These are phyloP conservation scores for Fusarium sp. DNA, from an alignment of 2,329 filamentous ascomycete genomes.

Conservation along the genomic window DNA sequence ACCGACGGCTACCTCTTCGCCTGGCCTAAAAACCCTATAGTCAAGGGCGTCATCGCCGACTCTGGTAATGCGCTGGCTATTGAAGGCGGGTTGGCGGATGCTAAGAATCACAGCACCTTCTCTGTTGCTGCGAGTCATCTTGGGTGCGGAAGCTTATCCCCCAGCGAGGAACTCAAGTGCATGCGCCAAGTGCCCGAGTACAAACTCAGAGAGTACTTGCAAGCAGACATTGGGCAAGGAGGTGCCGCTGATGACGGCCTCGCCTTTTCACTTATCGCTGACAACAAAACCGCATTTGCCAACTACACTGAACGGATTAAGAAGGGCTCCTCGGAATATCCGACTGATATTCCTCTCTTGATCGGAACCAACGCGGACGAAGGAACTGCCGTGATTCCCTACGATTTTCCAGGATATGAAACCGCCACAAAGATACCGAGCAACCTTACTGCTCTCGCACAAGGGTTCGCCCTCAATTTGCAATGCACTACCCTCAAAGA, in stretches of 20 bases:
- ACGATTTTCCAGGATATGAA: constrained; percentile 25
- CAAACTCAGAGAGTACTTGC: constrained; percentile 29
- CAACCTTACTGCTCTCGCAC: constrained; percentile 8
- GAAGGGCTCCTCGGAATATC: background rate
- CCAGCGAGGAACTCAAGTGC: constrained; percentile 21
- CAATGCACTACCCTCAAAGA: constrained; percentile 40
- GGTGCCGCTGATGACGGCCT: constrained; percentile 38
- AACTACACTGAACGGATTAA: constrained; percentile 26
- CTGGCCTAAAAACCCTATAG: constrained; percentile 27
- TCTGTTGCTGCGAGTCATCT: constrained; percentile 19
- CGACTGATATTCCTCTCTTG: constrained; percentile 14
- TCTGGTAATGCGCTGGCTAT: constrained; percentile 39
- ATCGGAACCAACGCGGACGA: constrained; percentile 42
- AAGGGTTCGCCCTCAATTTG: constrained; percentile 26
- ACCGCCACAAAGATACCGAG: constrained; percentile 31
- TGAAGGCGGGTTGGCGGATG: constrained; percentile 11
- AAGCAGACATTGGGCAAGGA: constrained; percentile 25
- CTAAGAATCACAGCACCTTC: constrained; percentile 28
- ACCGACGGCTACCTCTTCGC: constrained; percentile 40
- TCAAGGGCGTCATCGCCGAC: constrained; percentile 38
- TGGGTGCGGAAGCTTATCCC: constrained; percentile 3
- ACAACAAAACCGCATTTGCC: constrained; percentile 32
- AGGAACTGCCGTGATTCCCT: constrained; percentile 36
- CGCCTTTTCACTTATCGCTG: constrained; percentile 17
- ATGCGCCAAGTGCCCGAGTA: constrained; percentile 24